A percentile compares a stretch with the other conserved stretches of the same genome.
phyloP scores from a whole-genome alignment of 2,329 filamentous ascomycete species.

The Escovopsis sp. region DNA sequence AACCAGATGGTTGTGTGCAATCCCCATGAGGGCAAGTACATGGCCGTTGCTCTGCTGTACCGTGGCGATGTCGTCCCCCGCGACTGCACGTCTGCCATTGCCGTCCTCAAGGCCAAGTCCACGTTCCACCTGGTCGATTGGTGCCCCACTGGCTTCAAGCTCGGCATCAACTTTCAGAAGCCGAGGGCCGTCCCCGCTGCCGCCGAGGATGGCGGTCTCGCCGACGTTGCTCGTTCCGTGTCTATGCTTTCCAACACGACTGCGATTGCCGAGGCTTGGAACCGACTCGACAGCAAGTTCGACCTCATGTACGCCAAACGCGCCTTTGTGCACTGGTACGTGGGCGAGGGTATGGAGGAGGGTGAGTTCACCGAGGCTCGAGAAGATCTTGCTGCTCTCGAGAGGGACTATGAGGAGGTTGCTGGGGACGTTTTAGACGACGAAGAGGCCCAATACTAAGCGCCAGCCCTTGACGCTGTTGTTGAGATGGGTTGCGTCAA shows the following conservation, averaged over 20 bases:
- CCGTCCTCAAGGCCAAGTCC: constrained; percentile 52
- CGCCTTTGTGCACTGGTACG: constrained; percentile 65
- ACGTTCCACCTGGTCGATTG: constrained; percentile 63
- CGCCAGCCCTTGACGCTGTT: too few relatives aligned
- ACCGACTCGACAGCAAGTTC: constrained; percentile 59
- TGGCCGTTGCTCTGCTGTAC: constrained; percentile 59
- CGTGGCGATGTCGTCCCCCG: constrained; percentile 57
- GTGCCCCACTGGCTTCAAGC: constrained; percentile 64
- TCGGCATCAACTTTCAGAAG: constrained; percentile 63
- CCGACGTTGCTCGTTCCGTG: constrained; percentile 47
- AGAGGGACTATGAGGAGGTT: constrained; percentile 81
- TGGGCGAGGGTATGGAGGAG: constrained; percentile 86
- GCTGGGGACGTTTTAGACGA: constrained; percentile 56
- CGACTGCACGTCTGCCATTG: constrained; percentile 53
- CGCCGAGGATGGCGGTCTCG: constrained; percentile 42
- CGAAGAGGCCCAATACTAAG: constrained; percentile 66
- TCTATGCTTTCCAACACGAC: constrained; percentile 65
- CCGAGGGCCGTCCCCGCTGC: constrained; percentile 42
- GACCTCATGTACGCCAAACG: constrained; percentile 69
- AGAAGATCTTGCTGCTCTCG: constrained; percentile 71
- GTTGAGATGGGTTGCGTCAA: too few relatives aligned
- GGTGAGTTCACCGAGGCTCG: constrained; percentile 80
- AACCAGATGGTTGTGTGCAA: constrained; percentile 69
- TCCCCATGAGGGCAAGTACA: constrained; percentile 61
- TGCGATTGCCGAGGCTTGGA: constrained; percentile 60